Evolutionary conservation across 202 grass and related monocot genomes (phyloP).

Genomic region (Elaeis oleifera): DNA sequence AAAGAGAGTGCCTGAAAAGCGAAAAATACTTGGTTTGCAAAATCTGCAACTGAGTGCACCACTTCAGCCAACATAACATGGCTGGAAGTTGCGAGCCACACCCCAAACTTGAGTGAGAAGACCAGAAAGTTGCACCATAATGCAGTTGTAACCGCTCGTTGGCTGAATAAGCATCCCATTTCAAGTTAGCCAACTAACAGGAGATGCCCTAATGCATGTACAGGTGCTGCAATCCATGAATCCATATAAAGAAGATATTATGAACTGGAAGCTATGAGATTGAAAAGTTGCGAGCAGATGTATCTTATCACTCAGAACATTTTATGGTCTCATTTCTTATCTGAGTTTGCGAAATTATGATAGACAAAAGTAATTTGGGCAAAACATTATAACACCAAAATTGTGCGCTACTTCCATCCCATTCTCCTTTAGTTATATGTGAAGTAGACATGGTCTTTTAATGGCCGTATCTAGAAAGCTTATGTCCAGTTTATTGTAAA

Average conservation of each 20-base stretch:
- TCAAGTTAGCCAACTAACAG: constrained; percentile 22
- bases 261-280: background rate
- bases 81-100: constrained; percentile 95
- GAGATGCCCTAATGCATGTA: too few species aligned
- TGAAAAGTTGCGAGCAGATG: background rate
- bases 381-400: too few species aligned
- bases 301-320: background rate
- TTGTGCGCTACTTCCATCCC: too few species aligned
- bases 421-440: too few species aligned
- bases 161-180: constrained; percentile 43
- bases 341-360: too few species aligned
- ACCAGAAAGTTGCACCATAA: constrained; percentile 99
- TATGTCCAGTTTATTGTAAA: too few species aligned
- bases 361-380: too few species aligned
- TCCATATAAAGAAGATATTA: background rate
- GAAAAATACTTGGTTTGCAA: constrained; percentile 76
- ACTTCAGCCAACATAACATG: constrained; percentile 99
- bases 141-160: constrained; percentile 88
- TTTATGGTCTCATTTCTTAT: too few species aligned
- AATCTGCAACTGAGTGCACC: constrained; percentile 82
- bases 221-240: too few species aligned
- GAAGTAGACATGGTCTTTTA: too few species aligned
- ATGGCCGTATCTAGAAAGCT: too few species aligned
- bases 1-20: constrained; percentile 5
- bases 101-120: constrained; percentile 93